These are phyloP conservation scores for Poteriospumella lacustris DNA, from an alignment of 108 stramenopile species.

Conservation along the genomic window DNA sequence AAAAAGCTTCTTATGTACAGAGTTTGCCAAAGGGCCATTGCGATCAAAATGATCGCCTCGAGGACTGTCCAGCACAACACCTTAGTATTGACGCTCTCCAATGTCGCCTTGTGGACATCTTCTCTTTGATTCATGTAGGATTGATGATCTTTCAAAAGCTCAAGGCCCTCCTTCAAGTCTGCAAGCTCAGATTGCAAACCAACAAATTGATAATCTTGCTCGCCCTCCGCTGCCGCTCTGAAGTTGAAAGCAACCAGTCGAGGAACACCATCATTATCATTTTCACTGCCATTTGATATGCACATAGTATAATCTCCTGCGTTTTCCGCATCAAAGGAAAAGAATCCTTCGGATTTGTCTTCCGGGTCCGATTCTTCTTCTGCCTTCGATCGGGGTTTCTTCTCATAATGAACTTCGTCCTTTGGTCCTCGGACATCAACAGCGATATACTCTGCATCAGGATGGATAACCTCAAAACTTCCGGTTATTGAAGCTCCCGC, in stretches of 20 bases:
- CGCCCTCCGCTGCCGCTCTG: background rate
- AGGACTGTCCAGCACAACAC: conserved; percentile 31
- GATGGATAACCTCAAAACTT: conserved; percentile 24
- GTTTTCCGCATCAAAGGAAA: conserved; percentile 28
- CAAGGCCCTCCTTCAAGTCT: conserved; percentile 16
- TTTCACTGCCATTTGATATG: conserved; percentile 1
- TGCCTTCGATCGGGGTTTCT: background rate
- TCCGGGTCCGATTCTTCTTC: background rate
- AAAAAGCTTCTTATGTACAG: conserved; percentile 32
- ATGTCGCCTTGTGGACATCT: conserved; percentile 28
- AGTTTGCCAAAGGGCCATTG: conserved; percentile 35
- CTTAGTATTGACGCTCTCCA: conserved; percentile 30
- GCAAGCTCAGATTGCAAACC: conserved; percentile 24
- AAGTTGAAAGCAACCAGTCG: conserved; percentile 28
- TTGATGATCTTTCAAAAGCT: conserved; percentile 36
- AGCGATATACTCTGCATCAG: conserved; percentile 19
- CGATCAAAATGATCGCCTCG: conserved; percentile 34
- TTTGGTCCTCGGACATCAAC: conserved; percentile 8
- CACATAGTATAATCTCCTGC: conserved; percentile 24
- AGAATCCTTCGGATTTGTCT: conserved; percentile 17
- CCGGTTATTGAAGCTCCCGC: conserved; percentile 1
- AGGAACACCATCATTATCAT: conserved; percentile 7
- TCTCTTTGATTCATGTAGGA: conserved; percentile 38
- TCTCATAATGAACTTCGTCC: background rate
- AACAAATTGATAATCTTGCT: conserved; percentile 29